Base-by-base conservation (phyloP, 805 yeast species). In the Cyberlindnera meyerae region DNA sequence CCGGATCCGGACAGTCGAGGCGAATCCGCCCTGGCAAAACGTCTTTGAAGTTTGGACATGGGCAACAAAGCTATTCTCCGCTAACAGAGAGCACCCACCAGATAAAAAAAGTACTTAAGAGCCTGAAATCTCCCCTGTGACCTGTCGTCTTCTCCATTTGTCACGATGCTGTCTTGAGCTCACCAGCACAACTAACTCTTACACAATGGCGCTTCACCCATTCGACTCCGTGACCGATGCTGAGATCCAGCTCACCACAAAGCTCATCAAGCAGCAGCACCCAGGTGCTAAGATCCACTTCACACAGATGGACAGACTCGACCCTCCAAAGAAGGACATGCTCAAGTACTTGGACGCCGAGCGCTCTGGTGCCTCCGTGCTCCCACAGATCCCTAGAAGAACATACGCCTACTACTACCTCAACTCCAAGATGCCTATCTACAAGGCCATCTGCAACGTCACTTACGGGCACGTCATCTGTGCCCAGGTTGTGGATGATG, bases 321-420 rank as follows among this genome's bases (percentile, higher is more conserved):
- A 84, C 55, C 95, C 95, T 24, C 89, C 94, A 43, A 84, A 84
- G 70, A 65, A 71, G 49, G 77, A 71, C 44, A 79, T 84, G 81
- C 53, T 76, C 44, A 73, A 69, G 51, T 83, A 70, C 60, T 65
- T 84, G 45, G 80, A 77, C 42, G 79, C 83, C 37, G 87, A 82
- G 63, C 75, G 71, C 49, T 62, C 66, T 29, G 79, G 78, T n/a
- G 40, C 37, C 24, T 60, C 58, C 15, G 49, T 61, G 16, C 58
- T 76, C 17, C 85, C 85, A 24, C 54, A 45, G n/a, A 75, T 84
- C 40, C 71, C 88, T 28, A 77, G 94, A 66, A 68, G 80, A 34
- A 73, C 79, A 14, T 80, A 78, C 57, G 75, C 71, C 30, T 78
- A 79, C 66, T 84, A 79, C 70, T 81, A 78, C 59, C 57, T 71